Evolutionary conservation across 805 yeast species (phyloP).

Genomic region (Wickerhamiella galacta): DNA sequence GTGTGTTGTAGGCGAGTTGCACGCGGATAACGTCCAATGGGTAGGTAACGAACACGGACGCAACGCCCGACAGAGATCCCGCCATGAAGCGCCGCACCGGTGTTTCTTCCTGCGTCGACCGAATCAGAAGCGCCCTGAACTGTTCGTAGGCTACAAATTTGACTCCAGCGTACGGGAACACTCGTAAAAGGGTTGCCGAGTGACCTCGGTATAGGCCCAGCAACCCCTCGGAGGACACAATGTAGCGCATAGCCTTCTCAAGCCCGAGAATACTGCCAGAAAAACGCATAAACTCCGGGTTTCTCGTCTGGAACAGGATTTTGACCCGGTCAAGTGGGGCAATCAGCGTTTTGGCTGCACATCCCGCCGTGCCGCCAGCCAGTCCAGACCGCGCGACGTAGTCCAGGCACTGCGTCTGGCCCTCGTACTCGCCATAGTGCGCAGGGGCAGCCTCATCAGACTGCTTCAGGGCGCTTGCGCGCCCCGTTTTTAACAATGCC

Average conservation of each 20-base stretch:
- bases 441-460: background rate
- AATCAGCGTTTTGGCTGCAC: slow-evolving; percentile 86
- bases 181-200: slow-evolving; percentile 76
- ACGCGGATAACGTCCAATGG: slow-evolving; percentile 87
- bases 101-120: slow-evolving; percentile 58
- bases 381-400: slow-evolving; percentile 72
- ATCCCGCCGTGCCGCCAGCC: slow-evolving; percentile 93
- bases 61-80: slow-evolving; percentile 80
- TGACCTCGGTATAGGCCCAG: slow-evolving; percentile 87
- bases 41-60: slow-evolving; percentile 75
- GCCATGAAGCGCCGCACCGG: slow-evolving; percentile 65
- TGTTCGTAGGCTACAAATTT: slow-evolving; percentile 95
- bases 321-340: slow-evolving; percentile 94
- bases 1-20: slow-evolving; percentile 77
- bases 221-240: slow-evolving; percentile 52
- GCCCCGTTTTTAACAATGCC: too few species aligned
- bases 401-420: slow-evolving; percentile 57
- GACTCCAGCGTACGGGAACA: slow-evolving; percentile 94
- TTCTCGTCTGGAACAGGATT: slow-evolving; percentile 85
- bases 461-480: too few species aligned
- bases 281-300: slow-evolving; percentile 69
- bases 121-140: slow-evolving; percentile 62
- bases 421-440: too few species aligned
- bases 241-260: slow-evolving; percentile 50
- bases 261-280: slow-evolving; percentile 71